Percentiles rank a stretch among this genome's conserved stretches.
These are phyloP conservation scores for Blastocystis sp. DNA, from an alignment of 352 stramenopile species.

Conservation along the genomic window DNA sequence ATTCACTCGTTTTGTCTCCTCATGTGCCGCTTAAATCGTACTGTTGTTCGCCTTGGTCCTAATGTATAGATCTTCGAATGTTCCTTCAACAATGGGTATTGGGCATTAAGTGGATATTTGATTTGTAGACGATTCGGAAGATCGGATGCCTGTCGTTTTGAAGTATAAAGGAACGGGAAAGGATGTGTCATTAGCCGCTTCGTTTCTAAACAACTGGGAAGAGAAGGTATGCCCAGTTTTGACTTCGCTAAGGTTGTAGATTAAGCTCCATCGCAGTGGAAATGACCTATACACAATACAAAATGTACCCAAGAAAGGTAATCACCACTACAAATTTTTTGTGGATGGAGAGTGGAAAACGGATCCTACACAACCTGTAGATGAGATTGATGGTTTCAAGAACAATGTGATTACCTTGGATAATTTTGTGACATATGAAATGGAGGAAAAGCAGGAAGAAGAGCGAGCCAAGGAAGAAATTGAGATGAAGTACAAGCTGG, in stretches of 20 bases:
- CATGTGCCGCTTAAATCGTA: constrained; percentile 43
- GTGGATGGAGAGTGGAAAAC: constrained; percentile 60
- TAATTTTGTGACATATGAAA: constrained; percentile 57
- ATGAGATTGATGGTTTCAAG: constrained; percentile 14
- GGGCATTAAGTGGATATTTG: neutral
- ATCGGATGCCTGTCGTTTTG: constrained; percentile 35
- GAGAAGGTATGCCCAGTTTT: neutral
- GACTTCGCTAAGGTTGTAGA: neutral
- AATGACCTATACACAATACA: constrained; percentile 62
- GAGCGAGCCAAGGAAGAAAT: constrained; percentile 11
- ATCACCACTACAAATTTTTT: constrained; percentile 56
- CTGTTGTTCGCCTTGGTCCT: neutral
- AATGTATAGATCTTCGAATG: neutral
- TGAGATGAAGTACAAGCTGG: constrained; percentile 33
- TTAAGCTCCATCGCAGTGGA: constrained; percentile 58
- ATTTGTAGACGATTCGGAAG: constrained; percentile 28
- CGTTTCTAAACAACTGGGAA: constrained; percentile 48
- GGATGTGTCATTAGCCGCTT: constrained; percentile 33
- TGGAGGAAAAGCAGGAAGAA: constrained; percentile 55
- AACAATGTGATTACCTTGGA: constrained; percentile 59
- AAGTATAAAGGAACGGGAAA: constrained; percentile 40
- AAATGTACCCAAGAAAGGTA: constrained; percentile 23
- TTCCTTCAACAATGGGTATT: constrained; percentile 28
- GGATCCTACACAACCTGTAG: neutral
- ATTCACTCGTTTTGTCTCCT: constrained; percentile 16